A percentile compares a stretch with the other conserved stretches of the same genome.
Conservation (phyloP, 2,329 filamentous ascomycete genomes). For the Botrytis medusae region DNA sequence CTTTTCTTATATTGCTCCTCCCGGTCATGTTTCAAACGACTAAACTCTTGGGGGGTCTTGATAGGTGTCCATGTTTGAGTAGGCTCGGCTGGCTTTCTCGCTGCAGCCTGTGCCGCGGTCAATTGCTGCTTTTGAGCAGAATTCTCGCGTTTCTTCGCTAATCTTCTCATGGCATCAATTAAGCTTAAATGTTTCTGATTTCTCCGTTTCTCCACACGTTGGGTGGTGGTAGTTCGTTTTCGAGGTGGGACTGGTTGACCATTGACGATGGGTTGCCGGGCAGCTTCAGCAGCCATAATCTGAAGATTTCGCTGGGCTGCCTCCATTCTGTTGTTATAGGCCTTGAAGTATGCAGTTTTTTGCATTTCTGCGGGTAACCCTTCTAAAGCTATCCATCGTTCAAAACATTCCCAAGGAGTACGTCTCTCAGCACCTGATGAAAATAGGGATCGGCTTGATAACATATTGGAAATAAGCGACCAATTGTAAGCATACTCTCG, state of each 20-base stretch:
- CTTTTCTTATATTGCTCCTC: slow-evolving; percentile 68
- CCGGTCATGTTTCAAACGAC: slow-evolving; percentile 81
- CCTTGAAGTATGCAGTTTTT: slow-evolving; percentile 91
- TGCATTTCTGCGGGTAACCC: slow-evolving; percentile 89
- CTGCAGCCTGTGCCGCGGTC: slow-evolving; percentile 69
- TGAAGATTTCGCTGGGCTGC: slow-evolving; percentile 54
- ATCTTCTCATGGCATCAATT: slow-evolving; percentile 91
- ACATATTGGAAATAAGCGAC: slow-evolving; percentile 84
- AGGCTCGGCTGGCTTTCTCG: slow-evolving; percentile 76
- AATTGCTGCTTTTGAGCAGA: slow-evolving; percentile 85
- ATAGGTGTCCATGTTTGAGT: slow-evolving; percentile 46
- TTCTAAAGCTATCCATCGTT: slow-evolving; percentile 91
- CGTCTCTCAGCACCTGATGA: slow-evolving; percentile 84
- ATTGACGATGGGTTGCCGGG: slow-evolving; percentile 39
- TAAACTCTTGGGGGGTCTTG: slow-evolving; percentile 85
- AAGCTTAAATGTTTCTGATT: slow-evolving; percentile 84
- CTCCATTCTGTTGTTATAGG: slow-evolving; percentile 62
- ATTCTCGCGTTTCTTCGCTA: slow-evolving; percentile 91
- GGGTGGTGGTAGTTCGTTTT: slow-evolving; percentile 73
- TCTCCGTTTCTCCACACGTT: slow-evolving; percentile 82
- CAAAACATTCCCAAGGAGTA: slow-evolving; percentile 98
- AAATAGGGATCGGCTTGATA: slow-evolving; percentile 72
- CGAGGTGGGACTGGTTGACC: slow-evolving; percentile 53
- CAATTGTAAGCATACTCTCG: slow-evolving; percentile 97
- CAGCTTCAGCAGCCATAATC: slow-evolving; percentile 40